Evolutionary conservation across 345 rosid species (phyloP).

Genomic region (Moringa oleifera): DNA sequence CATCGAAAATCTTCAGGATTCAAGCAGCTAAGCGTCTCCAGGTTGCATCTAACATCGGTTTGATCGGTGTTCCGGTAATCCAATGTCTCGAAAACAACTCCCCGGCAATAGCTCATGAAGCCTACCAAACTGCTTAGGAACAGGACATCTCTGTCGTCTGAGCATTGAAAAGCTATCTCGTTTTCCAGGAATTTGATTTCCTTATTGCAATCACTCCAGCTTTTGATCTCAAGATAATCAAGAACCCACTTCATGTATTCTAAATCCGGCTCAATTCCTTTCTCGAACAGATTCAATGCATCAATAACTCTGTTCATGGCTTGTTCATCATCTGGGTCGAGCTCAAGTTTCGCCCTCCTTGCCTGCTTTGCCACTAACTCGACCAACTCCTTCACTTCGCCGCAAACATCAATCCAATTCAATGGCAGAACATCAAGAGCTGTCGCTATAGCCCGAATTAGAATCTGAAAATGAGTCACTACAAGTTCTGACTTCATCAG

Average conservation of each 20-base stretch:
- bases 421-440: constrained; percentile 52
- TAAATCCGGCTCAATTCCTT: constrained; percentile 43
- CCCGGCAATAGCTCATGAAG: constrained; percentile 63
- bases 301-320: constrained; percentile 28
- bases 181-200: constrained; percentile 63
- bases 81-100: constrained; percentile 41
- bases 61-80: constrained; percentile 23
- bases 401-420: constrained; percentile 37
- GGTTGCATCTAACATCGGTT: constrained; percentile 19
- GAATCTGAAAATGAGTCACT: constrained; percentile 40
- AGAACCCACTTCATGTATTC: constrained; percentile 37
- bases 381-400: constrained; percentile 67
- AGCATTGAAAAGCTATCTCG: constrained; percentile 30
- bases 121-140: constrained; percentile 56
- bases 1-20: constrained; percentile 78
- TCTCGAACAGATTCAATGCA: constrained; percentile 42
- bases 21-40: constrained; percentile 44
- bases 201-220: constrained; percentile 56
- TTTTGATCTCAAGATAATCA: constrained; percentile 44
- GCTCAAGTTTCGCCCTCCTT: constrained; percentile 32
- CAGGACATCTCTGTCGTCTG: constrained; percentile 38
- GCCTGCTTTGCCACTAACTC: constrained; percentile 64
- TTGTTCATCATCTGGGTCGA: constrained; percentile 45
- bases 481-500: constrained; percentile 49
- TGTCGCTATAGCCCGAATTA: constrained; percentile 46